Percentiles rank a stretch among this genome's conserved stretches.
Conservation (phyloP, 2,329 filamentous ascomycete genomes). For the Lasiodiplodia sp. region DNA sequence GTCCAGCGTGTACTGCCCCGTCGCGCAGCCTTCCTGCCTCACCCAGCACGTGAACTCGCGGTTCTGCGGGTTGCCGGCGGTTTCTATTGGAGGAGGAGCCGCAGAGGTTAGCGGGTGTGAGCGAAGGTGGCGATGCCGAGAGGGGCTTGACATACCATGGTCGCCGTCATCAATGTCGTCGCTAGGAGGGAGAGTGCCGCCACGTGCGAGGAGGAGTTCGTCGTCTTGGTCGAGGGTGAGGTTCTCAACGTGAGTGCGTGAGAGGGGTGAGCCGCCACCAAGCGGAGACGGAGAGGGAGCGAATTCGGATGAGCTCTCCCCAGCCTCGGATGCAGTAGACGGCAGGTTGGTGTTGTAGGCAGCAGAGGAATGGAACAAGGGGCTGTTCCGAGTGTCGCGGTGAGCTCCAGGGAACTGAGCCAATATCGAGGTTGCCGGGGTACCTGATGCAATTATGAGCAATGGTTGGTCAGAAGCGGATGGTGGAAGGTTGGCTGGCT, state of each 20-base stretch:
- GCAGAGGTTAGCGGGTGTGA: background rate
- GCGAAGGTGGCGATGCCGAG: background rate
- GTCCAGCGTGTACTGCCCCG: conserved; percentile 43
- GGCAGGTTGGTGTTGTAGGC: background rate
- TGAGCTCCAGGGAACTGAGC: background rate
- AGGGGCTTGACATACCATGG: background rate
- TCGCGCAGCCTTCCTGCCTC: conserved; percentile 37
- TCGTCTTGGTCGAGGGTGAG: background rate
- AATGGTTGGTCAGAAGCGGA: background rate
- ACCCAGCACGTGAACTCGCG: conserved; percentile 27
- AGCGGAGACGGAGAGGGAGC: background rate
- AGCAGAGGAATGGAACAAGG: background rate
- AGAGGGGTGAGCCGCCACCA: background rate
- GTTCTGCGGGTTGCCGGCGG: background rate
- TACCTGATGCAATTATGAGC: background rate
- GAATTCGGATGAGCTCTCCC: background rate
- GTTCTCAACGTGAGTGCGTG: too few species aligned
- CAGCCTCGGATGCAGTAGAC: background rate
- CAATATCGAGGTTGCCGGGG: background rate
- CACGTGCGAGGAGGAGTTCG: too few species aligned
- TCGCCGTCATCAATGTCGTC: background rate
- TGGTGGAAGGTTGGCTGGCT: background rate
- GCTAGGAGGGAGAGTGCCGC: background rate
- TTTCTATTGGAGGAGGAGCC: background rate
- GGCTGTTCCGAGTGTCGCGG: background rate